Conservation (phyloP, 73 alveolate genomes). For the Blepharisma japonicum region DNA sequence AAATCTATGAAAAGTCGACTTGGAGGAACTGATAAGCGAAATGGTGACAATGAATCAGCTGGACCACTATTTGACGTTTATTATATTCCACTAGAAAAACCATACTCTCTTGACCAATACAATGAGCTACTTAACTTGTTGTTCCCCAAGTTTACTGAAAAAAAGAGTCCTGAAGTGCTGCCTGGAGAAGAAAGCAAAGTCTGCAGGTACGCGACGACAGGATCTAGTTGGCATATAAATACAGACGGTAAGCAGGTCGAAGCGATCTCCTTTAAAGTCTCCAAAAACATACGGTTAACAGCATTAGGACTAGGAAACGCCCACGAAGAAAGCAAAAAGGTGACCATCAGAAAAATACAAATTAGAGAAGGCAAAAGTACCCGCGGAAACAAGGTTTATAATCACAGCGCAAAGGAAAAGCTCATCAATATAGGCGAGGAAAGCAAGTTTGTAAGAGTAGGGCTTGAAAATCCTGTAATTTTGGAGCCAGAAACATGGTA, state of each 20-base stretch:
- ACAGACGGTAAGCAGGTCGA: constrained; percentile 28
- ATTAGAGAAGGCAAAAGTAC: constrained; percentile 29
- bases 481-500: constrained; percentile 8
- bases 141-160: background rate
- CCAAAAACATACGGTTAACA: background rate
- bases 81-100: background rate
- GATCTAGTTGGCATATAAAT: constrained; percentile 23
- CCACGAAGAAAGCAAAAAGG: constrained; percentile 23
- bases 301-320: constrained; percentile 25
- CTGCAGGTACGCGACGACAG: background rate
- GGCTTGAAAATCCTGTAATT: background rate
- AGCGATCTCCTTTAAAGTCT: constrained; percentile 7
- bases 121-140: background rate
- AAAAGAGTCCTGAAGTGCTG: background rate
- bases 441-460: constrained; percentile 10
- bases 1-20: background rate
- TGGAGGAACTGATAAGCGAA: constrained; percentile 11
- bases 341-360: background rate
- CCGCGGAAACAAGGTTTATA: constrained; percentile 12
- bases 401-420: background rate
- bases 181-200: background rate
- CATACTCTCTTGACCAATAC: background rate
- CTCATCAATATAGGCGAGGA: constrained; percentile 15
- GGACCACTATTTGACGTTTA: constrained; percentile 21
- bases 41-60: constrained; percentile 19